phyloP scores from a whole-genome alignment of 768 basidiomycete species.

The Mycena galopus region DNA sequence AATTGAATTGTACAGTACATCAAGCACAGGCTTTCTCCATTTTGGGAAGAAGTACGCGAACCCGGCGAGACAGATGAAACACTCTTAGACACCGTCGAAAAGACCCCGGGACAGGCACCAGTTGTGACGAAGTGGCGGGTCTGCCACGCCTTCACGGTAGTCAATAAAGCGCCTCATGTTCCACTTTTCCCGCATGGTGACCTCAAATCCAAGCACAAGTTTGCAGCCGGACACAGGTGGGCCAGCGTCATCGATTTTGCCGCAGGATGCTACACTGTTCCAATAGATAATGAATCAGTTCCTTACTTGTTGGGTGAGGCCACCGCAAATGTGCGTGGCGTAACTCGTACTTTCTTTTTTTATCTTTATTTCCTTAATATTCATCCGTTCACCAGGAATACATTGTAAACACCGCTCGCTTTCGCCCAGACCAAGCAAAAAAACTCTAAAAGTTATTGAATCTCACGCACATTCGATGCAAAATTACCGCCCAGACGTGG shows the following conservation, averaged over 20 bases:
- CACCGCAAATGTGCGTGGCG: no score
- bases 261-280: conserved; percentile 49
- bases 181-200: conserved; percentile 52
- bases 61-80: conserved; percentile 16
- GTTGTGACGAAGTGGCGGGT: conserved; percentile 16
- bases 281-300: conserved; percentile 36
- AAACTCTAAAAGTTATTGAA: no score
- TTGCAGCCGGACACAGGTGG: conserved; percentile 51
- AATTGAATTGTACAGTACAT: no score
- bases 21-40: neutral
- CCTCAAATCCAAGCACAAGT: conserved; percentile 52
- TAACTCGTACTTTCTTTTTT: no score
- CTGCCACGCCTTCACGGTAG: conserved; percentile 7
- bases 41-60: conserved; percentile 21
- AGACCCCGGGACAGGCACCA: neutral
- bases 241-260: conserved; percentile 52
- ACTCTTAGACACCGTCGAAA: conserved; percentile 3
- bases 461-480: no score
- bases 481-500: no score
- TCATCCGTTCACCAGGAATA: no score
- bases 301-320: conserved; percentile 47
- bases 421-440: no score
- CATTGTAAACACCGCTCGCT: no score
- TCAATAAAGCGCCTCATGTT: conserved; percentile 30
- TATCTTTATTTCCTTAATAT: no score